Percentiles rank a stretch among this genome's conserved stretches.
These are phyloP conservation scores for Phycomyces nitens DNA, from an alignment of 192 early-diverging fungal species.

Conservation along the genomic window DNA sequence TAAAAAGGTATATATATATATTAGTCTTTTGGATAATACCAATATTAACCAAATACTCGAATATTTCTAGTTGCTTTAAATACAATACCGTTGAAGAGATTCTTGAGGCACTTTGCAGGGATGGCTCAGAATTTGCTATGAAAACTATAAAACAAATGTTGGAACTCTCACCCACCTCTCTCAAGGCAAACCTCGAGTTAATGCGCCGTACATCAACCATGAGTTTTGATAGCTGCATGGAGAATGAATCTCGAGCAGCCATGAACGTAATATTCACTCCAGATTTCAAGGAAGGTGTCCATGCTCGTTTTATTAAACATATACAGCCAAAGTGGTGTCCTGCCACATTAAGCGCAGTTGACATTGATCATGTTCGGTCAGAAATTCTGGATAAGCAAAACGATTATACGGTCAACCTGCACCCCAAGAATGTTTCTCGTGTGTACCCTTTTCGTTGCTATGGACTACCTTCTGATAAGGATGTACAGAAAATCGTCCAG, in stretches of 20 bases:
- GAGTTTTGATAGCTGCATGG: constrained; percentile 78
- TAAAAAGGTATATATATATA: constrained; percentile 35
- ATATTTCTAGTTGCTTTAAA: constrained; percentile 73
- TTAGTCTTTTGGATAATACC: too few species aligned
- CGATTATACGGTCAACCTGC: constrained; percentile 29
- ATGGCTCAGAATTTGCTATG: constrained; percentile 65
- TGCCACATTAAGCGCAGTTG: constrained; percentile 45
- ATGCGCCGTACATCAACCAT: constrained; percentile 64
- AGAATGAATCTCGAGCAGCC: constrained; percentile 72
- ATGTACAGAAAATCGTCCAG: constrained; percentile 29
- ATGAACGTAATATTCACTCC: constrained; percentile 52
- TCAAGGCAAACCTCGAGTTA: constrained; percentile 83
- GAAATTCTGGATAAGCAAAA: constrained; percentile 46
- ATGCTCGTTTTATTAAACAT: constrained; percentile 71
- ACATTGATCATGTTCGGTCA: constrained; percentile 29
- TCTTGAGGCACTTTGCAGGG: constrained; percentile 71
- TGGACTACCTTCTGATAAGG: constrained; percentile 61
- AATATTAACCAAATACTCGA: too few species aligned
- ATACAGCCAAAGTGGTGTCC: constrained; percentile 72
- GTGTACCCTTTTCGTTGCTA: constrained; percentile 56
- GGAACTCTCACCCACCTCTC: constrained; percentile 76
- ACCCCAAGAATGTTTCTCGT: constrained; percentile 32
- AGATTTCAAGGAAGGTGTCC: constrained; percentile 91
- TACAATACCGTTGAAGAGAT: constrained; percentile 81
- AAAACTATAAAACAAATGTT: constrained; percentile 61